phyloP scores from a whole-genome alignment of 164 flowering plant species.

The Saururus chinensis region DNA sequence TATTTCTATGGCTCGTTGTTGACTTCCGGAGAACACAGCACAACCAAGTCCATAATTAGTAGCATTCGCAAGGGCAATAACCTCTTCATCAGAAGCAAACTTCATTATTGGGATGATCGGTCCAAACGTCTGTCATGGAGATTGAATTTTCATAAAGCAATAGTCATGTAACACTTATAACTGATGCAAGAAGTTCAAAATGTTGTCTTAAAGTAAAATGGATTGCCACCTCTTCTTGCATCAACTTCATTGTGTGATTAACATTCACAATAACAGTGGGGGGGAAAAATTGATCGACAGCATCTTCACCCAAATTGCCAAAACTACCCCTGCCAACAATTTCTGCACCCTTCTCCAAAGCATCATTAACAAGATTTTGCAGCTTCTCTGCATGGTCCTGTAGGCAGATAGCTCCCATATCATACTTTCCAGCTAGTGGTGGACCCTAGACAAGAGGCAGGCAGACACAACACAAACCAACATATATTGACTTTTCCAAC shows the following conservation, averaged over 20 bases:
- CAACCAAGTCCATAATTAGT: constrained; percentile 89
- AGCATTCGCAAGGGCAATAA: constrained; percentile 71
- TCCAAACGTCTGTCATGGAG: constrained; percentile 67
- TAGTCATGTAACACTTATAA: too few species aligned
- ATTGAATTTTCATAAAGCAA: too few species aligned
- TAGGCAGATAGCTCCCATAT: constrained; percentile 97
- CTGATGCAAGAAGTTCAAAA: too few species aligned
- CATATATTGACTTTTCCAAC: too few species aligned
- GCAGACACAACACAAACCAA: too few species aligned
- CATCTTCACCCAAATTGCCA: constrained; percentile 77
- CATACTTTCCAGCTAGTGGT: constrained; percentile 80
- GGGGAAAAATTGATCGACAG: constrained; percentile 92
- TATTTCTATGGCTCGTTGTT: constrained; percentile 61
- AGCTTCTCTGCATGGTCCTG: constrained; percentile 88
- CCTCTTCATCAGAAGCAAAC: constrained; percentile 87
- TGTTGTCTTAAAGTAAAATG: neutral
- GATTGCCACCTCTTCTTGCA: constrained; percentile 89
- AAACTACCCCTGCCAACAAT: constrained; percentile 85
- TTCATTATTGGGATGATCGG: constrained; percentile 98
- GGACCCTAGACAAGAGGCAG: constrained; percentile 54
- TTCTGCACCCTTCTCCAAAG: constrained; percentile 85
- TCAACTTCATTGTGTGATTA: constrained; percentile 74
- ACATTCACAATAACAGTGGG: constrained; percentile 88
- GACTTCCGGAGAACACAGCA: constrained; percentile 92
- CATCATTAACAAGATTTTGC: constrained; percentile 79